These are phyloP conservation scores for Geosmithia morbida DNA, from an alignment of 2,329 filamentous ascomycete genomes.

Conservation along the genomic window DNA sequence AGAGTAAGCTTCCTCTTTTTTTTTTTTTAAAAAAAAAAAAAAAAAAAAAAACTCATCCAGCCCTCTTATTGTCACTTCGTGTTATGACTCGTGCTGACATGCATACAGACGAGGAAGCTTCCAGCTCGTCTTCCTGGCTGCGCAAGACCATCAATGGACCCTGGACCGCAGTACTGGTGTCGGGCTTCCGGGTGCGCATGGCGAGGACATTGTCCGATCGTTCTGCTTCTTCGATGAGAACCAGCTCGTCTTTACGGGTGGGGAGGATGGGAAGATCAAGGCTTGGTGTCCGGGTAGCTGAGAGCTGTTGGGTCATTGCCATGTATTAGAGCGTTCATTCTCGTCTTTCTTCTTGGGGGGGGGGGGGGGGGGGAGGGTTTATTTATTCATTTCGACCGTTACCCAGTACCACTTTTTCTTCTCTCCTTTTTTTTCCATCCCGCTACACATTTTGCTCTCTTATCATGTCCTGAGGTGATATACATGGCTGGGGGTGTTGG, in stretches of 20 bases:
- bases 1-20: slow-evolving; percentile 30
- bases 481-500: too few species aligned
- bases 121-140: slow-evolving; percentile 42
- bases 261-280: slow-evolving; percentile 43
- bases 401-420: too few species aligned
- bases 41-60: not conserved
- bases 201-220: slow-evolving; percentile 46
- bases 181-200: slow-evolving; percentile 46
- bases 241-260: slow-evolving; percentile 41
- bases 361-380: too few species aligned
- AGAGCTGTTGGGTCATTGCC: not conserved
- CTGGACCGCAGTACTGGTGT: slow-evolving; percentile 42
- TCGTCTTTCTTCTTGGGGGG: too few species aligned
- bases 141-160: slow-evolving; percentile 27
- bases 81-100: not conserved
- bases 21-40: too few species aligned
- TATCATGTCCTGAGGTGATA: too few species aligned
- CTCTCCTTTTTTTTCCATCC: too few species aligned
- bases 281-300: slow-evolving; percentile 30
- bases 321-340: not conserved
- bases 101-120: slow-evolving; percentile 33
- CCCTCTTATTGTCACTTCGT: too few species aligned
- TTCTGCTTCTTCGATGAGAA: slow-evolving; percentile 51
- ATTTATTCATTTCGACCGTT: too few species aligned
- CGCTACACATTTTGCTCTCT: too few species aligned